Percentiles rank a stretch among this genome's conserved stretches.
These are phyloP conservation scores for Suhomyces prunicola DNA, from an alignment of 805 yeast species.

Conservation along the genomic window DNA sequence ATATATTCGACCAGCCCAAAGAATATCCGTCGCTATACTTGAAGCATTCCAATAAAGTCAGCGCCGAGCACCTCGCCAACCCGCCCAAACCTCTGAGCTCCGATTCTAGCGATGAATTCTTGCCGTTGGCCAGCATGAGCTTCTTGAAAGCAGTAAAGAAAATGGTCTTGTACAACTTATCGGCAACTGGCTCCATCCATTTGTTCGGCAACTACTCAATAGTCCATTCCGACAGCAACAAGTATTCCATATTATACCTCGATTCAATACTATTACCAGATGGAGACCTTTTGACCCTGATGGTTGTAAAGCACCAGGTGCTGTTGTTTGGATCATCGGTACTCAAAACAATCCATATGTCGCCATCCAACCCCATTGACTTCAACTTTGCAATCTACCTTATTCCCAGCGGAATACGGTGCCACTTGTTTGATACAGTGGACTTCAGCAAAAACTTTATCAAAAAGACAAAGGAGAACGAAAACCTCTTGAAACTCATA, in stretches of 20 bases:
- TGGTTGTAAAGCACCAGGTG: conserved; percentile 22
- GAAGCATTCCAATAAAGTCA: conserved; percentile 20
- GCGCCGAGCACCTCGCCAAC: conserved; percentile 26
- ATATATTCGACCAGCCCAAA: conserved; percentile 12
- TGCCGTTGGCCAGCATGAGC: conserved; percentile 34
- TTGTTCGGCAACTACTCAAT: conserved; percentile 41
- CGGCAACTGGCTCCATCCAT: conserved; percentile 20
- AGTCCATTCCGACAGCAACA: conserved; percentile 7
- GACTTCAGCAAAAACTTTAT: conserved; percentile 18
- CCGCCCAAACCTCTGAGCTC: conserved; percentile 22
- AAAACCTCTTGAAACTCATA: conserved; percentile 28
- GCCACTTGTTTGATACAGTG: conserved; percentile 38
- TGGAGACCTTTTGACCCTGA: conserved; percentile 38
- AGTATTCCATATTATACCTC: conserved; percentile 22
- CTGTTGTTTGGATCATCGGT: conserved; percentile 26
- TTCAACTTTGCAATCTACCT: conserved; percentile 36
- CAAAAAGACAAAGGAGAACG: conserved; percentile 18
- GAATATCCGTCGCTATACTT: conserved; percentile 25
- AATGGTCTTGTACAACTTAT: conserved; percentile 31
- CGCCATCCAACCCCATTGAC: conserved; percentile 7
- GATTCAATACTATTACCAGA: conserved; percentile 37
- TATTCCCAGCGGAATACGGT: conserved; percentile 42
- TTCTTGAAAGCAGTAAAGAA: conserved; percentile 41
- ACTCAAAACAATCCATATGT: conserved; percentile 6
- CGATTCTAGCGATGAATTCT: conserved; percentile 19